Evolutionary conservation across 768 basidiomycete genomes (phyloP), one percentile per base, ranked within the genome.

Genomic region (Mycena leptocephala): DNA sequence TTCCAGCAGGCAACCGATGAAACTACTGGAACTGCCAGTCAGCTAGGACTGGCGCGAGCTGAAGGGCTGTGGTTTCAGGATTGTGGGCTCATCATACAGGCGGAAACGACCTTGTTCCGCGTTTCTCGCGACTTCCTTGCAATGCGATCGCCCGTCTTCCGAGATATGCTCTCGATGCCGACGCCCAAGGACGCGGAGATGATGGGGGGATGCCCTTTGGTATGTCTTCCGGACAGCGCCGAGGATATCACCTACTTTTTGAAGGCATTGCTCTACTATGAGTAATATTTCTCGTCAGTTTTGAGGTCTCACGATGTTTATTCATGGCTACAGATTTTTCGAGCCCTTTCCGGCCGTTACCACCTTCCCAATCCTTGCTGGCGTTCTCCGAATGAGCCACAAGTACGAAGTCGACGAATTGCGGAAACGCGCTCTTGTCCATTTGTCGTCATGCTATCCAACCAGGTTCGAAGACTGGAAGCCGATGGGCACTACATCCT

Each of bases 301-400:
- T 2, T 55, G 11, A n/a, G n/a, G 13, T n/a, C 10, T 24, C 8
- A 13, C n/a, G 5, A 13, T 22, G 13, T 24, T 51, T 9, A 55
- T 28, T 26, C 24, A 30, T 3, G n/a, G 11, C 53, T 30, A 7
- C 26, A 55, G 53, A 6, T 55, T 55, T 14, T 55, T 55, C 13
- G 39, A 43, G 26, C 62, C 71, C 2, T 28, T 14, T n/a, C 59
- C 62, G 2, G 71, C 62, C 13, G 41, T 18, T 10, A 73, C 62
- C 16, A 55, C 62, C 9, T 58, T 65, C 35, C 18, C 51, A 3
- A 58, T 73, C 32, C 5, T 73, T 4, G 8, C 63, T 16, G 37
- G 62, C 16, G 71, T 72, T 9, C 71, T 72, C 6, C 59, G 71
- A 26, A 63, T 72, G 48, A 66, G 48, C 26, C 43, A 64, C 41